Base-by-base conservation (phyloP, 805 yeast genomes). In the Zygotorulaspora sp. region DNA sequence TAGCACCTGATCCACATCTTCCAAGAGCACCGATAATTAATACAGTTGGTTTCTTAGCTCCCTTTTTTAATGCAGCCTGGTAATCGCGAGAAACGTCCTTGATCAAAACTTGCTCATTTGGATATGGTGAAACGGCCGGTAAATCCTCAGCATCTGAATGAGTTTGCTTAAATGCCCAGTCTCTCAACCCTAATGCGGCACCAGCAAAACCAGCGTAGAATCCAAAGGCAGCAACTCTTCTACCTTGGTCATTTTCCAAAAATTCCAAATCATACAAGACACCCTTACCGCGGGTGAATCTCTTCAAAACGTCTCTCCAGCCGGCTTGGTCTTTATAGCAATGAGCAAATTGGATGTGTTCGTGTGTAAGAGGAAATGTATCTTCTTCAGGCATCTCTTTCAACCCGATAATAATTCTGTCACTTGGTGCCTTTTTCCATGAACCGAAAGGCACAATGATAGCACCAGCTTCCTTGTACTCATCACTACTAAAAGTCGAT, bases 201-300 rank as follows among this genome's bases (percentile, higher is more conserved):
- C 99, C 99, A 5, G 97, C 98, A 62, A 92, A 92, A n/a, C 99
- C 99, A 30, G 99, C 98, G 63, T 90, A 90, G 72, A 77, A 92
- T n/a, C 99, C 99, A 61, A 92, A 92, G 6, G 98, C 98, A 30
- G 99, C 99, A 19, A 92, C 99, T 68, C 99, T 84, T 72, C 98
- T 84, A 23, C 97, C 97, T 57, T 77, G 80, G 53, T 83, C 96
- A 62, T 92, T 87, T 63, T 85, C 94, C 62, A 92, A 71, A 60
- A 92, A 92, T 68, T 92, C 99, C 50, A 92, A 71, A 62, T 92
- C 99, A 62, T 92, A 92, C 50, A 92, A 74, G 10, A 77, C 74
- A 52, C 98, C 97, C 42, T 83, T 77, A 35, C 99, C 99, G 26
- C 75, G 80, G 35, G 94, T 94, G 71, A 88, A 92, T 64, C 99